Percentiles rank a stretch among this genome's conserved stretches.
phyloP scores from a whole-genome alignment of 257 asterid species.

The Solanum sitiens region DNA sequence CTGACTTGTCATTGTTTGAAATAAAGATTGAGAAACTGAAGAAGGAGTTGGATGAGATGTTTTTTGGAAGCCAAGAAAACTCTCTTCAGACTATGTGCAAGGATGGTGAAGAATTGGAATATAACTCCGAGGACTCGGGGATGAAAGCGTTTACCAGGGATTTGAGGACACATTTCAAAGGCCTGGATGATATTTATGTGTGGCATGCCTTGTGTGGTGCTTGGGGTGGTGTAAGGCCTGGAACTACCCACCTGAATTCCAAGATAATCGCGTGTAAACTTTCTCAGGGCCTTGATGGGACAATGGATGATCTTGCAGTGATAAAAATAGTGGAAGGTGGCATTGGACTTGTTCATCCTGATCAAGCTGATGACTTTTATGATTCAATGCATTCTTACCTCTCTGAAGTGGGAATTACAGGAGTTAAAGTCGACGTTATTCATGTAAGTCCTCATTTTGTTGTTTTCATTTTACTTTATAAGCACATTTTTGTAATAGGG shows the following conservation, averaged over 20 bases:
- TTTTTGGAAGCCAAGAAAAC: conserved; percentile 14
- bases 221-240: conserved; percentile 68
- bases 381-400: conserved; percentile 64
- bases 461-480: neutral
- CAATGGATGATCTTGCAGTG: conserved; percentile 44
- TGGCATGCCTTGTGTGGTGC: conserved; percentile 88
- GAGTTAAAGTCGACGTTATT: conserved; percentile 63
- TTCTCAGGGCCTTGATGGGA: conserved; percentile 49
- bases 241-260: conserved; percentile 33
- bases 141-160: neutral
- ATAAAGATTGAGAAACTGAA: conserved; percentile 11
- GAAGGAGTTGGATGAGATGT: conserved; percentile 36
- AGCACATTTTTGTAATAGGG: neutral
- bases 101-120: conserved; percentile 17
- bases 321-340: conserved; percentile 58
- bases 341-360: conserved; percentile 52
- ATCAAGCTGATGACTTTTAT: conserved; percentile 39
- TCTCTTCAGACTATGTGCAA: neutral
- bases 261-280: conserved; percentile 38
- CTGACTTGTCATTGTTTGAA: conserved; percentile 26
- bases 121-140: neutral
- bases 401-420: conserved; percentile 48
- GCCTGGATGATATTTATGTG: conserved; percentile 38
- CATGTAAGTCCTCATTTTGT: neutral
- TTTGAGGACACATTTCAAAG: neutral